Evolutionary conservation across 192 early-diverging fungal species (phyloP).

Genomic region (Phlyctochytrium arcticum): DNA sequence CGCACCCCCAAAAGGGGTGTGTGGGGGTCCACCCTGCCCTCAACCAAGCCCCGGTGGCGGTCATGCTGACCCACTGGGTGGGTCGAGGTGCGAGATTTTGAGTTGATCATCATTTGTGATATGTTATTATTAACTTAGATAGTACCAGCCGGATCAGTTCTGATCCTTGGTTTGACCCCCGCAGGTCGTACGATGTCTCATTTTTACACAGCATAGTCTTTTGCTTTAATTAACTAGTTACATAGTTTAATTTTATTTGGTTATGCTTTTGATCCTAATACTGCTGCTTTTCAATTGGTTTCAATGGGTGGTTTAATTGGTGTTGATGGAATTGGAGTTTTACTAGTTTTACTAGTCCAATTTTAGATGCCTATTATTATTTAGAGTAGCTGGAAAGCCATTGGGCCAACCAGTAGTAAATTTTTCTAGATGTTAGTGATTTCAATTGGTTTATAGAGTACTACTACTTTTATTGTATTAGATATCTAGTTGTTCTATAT

Average conservation of each 20-base stretch:
- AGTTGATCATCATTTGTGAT: too few species aligned
- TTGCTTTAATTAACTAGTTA: slow-evolving; percentile 1
- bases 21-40: too few species aligned
- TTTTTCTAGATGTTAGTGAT: background rate
- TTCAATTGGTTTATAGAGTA: slow-evolving; percentile 16
- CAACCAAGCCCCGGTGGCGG: too few species aligned
- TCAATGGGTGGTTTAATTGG: slow-evolving; percentile 37
- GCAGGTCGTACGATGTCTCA: too few species aligned
- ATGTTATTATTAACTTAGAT: too few species aligned
- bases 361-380: background rate
- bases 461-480: slow-evolving; percentile 30
- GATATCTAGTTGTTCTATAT: slow-evolving; percentile 56
- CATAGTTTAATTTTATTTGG: slow-evolving; percentile 17
- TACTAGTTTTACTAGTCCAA: slow-evolving; percentile 9
- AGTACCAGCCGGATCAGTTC: too few species aligned
- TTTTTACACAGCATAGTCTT: slow-evolving; percentile 3
- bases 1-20: too few species aligned
- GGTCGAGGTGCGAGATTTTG: too few species aligned
- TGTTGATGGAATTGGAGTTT: slow-evolving; percentile 33
- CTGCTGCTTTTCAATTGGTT: slow-evolving; percentile 16
- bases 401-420: background rate
- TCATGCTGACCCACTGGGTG: too few species aligned
- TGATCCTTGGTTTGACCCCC: too few species aligned
- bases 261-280: slow-evolving; percentile 20
- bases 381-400: background rate